A percentile compares a stretch with the other conserved stretches of the same genome.
Conservation (phyloP, 306 rosid species). For the Abrus pulchellus region DNA sequence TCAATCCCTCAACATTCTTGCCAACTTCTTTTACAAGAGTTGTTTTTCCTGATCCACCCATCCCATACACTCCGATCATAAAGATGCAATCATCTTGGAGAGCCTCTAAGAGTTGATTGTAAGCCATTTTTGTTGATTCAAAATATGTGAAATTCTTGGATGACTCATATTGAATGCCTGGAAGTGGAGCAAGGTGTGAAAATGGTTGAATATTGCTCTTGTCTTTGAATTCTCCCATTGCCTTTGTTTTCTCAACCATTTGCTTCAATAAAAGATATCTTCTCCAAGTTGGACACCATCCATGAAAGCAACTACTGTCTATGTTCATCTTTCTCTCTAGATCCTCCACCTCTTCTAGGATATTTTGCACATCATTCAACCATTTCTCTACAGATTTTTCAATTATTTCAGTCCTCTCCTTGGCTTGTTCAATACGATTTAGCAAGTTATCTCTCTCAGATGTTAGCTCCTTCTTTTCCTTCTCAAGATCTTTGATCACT, state of each 20-base stretch:
- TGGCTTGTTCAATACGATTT: background rate
- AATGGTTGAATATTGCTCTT: background rate
- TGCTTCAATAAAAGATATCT: background rate
- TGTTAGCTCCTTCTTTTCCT: background rate
- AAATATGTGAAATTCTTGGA: background rate
- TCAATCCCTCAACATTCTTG: background rate
- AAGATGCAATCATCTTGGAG: background rate
- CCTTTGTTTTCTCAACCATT: background rate
- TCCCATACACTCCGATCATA: conserved; percentile 26
- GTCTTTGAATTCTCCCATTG: background rate
- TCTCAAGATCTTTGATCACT: background rate
- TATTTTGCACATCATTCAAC: background rate
- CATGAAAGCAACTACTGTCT: background rate
- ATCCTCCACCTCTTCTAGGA: background rate
- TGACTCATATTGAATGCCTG: background rate
- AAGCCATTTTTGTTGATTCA: conserved; percentile 13
- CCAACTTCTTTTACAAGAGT: conserved; percentile 17
- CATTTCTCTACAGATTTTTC: background rate
- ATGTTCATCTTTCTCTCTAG: background rate
- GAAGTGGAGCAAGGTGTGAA: background rate
- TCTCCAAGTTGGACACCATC: conserved; percentile 11
- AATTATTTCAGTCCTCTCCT: background rate
- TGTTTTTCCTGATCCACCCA: conserved; percentile 31
- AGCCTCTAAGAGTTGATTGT: background rate
- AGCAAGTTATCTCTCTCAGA: background rate